phyloP scores from a whole-genome alignment of 169 alveolate species.

The Eimeria brunetti region DNA sequence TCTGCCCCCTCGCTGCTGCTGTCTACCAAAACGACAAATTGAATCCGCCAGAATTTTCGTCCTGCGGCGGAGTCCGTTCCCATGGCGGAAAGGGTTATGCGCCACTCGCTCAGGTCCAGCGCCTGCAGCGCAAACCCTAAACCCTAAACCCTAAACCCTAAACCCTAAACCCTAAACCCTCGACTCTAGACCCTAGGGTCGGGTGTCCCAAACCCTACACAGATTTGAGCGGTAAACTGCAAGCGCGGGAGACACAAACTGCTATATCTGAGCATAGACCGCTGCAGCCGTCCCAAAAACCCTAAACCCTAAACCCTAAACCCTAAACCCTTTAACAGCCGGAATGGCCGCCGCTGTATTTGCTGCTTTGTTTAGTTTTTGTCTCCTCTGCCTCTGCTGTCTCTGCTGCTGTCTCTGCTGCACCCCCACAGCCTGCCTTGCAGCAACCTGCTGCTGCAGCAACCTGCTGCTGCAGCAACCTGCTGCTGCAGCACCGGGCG shows the following conservation, averaged over 20 bases:
- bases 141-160: neutral
- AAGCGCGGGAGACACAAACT: too few species aligned
- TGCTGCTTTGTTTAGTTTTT: neutral
- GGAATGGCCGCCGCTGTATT: neutral
- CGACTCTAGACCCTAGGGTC: neutral
- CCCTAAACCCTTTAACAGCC: neutral
- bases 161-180: neutral
- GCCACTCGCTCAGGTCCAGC: neutral
- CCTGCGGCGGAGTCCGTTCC: slow-evolving; percentile 15
- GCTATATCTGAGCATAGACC: neutral
- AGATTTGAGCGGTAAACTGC: too few species aligned
- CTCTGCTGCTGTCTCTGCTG: neutral
- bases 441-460: too few species aligned
- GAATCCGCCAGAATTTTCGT: slow-evolving; percentile 24
- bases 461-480: neutral
- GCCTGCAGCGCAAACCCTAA: slow-evolving; percentile 16
- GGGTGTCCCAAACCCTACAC: too few species aligned
- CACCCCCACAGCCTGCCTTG: too few species aligned
- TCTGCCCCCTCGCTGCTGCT: neutral
- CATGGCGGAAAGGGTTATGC: slow-evolving; percentile 8
- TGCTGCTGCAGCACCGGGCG: neutral
- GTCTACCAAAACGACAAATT: slow-evolving; percentile 36
- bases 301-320: neutral
- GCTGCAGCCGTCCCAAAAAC: neutral
- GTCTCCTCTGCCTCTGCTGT: neutral